Evolutionary conservation across 1,284 basidiomycete species (phyloP).

Genomic region (Apiotrichum akiyoshidainum): DNA sequence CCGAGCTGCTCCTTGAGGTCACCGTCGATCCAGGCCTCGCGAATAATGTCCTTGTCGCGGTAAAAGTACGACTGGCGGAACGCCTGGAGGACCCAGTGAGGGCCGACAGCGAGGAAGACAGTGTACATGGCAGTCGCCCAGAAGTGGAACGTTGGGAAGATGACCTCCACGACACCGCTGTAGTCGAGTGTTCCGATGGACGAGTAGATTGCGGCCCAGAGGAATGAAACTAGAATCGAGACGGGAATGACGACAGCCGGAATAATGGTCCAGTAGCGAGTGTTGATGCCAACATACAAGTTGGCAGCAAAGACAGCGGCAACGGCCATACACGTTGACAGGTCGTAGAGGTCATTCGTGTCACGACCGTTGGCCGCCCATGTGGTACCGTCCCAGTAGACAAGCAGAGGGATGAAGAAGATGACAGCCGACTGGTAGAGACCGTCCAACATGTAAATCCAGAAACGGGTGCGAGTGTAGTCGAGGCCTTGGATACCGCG

Average conservation of each 20-base stretch:
- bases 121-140: constrained; percentile 74
- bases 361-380: constrained; percentile 70
- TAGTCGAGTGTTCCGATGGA: constrained; percentile 68
- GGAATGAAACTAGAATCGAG: constrained; percentile 71
- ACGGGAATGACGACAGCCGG: constrained; percentile 75
- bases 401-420: constrained; percentile 83
- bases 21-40: constrained; percentile 81
- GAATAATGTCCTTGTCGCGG: constrained; percentile 65
- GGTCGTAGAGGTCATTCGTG: constrained; percentile 76
- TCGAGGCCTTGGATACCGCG: constrained; percentile 88
- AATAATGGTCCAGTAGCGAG: constrained; percentile 83
- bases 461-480: constrained; percentile 88
- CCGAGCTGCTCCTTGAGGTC: constrained; percentile 79
- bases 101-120: constrained; percentile 67
- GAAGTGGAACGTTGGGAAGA: constrained; percentile 75
- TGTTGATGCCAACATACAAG: constrained; percentile 81
- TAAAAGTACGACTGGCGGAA: constrained; percentile 36
- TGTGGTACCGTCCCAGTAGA: constrained; percentile 62
- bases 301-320: constrained; percentile 85
- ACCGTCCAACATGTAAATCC: constrained; percentile 91
- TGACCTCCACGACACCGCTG: constrained; percentile 65
- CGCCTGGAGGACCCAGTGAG: constrained; percentile 34
- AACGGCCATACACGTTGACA: constrained; percentile 88
- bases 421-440: constrained; percentile 87
- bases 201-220: constrained; percentile 85